Evolutionary conservation across 306 rosid species (phyloP), one percentile per base, ranked within the genome.

Genomic region (Vigna trinervia): DNA sequence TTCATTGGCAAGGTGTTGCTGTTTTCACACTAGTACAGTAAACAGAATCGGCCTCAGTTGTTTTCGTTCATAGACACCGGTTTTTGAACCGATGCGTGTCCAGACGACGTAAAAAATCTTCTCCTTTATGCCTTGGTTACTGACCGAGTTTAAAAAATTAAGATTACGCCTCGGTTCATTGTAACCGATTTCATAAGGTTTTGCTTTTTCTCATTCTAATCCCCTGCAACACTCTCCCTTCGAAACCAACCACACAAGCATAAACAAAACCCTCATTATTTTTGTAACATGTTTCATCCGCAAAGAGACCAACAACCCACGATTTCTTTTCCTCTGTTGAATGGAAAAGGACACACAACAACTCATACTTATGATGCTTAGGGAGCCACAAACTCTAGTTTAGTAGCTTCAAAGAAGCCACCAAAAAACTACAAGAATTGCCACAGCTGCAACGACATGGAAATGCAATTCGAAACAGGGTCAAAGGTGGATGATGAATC

Each of bases 311-410:
- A 72, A 34, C 86, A 85, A 34, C 84, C 77, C 56, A 50, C 78
- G 53, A 83, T 76, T 60, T 79, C 86, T 15, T 75, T 84, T 65
- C 89, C 76, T 1, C 76, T 84, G 17, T 74, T 79, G 26, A 39
- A 80, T 38, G 65, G 11, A 32, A 56, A 15, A 0, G 75, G 56
- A 39, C 43, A 71, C 2, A 38, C 13, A 12, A 73, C 34, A 14
- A 73, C 34, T 17, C 77, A 69, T 19, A 7, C 52, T 51, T 39
- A 73, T 30, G 71, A 19, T 62, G 23, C 71, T 26, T 54, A 82
- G 81, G 86, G 77, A 28, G 52, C 76, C 71, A 64, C 45, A 6
- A 77, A 68, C 41, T 51, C 75, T 41, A 85, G 52, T 38, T 65
- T 78, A 43, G 53, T 87, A 50, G 82, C 80, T 28, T 73, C 79